Conservation (phyloP, 148 eudicot genomes). For the Nepenthes gracilis region DNA sequence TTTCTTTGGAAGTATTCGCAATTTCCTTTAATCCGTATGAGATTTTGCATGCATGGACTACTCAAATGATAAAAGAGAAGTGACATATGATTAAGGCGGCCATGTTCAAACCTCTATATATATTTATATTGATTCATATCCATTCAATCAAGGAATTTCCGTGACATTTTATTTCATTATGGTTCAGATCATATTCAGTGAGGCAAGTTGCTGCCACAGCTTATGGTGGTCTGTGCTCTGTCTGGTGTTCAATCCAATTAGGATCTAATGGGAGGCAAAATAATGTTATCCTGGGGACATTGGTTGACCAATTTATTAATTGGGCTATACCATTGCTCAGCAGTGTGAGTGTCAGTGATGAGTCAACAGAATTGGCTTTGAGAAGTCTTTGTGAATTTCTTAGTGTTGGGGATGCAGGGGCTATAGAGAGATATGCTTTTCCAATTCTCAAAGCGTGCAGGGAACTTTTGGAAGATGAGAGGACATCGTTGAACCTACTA, state of each 20-base stretch:
- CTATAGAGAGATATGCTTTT: slow-evolving; percentile 65
- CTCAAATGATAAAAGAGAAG: too few species aligned
- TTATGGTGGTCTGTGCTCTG: slow-evolving; percentile 83
- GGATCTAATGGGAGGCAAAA: slow-evolving; percentile 78
- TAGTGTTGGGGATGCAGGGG: slow-evolving; percentile 65
- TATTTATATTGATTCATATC: too few species aligned
- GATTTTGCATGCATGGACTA: too few species aligned
- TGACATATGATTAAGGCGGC: too few species aligned
- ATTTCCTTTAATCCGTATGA: too few species aligned
- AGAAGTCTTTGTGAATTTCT: slow-evolving; percentile 81
- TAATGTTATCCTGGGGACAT: slow-evolving; percentile 41
- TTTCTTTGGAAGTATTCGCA: too few species aligned
- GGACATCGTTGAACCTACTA: slow-evolving; percentile 69
- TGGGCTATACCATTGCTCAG: slow-evolving; percentile 83
- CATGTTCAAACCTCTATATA: too few species aligned
- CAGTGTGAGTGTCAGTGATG: slow-evolving; percentile 31
- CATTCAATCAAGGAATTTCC: neutral
- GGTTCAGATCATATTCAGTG: slow-evolving; percentile 61
- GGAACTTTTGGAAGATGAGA: slow-evolving; percentile 92
- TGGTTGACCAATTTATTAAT: slow-evolving; percentile 67
- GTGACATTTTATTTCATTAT: slow-evolving; percentile 2
- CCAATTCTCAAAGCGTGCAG: slow-evolving; percentile 81
- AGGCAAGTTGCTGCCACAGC: slow-evolving; percentile 76
- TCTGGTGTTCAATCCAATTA: slow-evolving; percentile 47
- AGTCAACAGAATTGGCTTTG: slow-evolving; percentile 54